These are phyloP conservation scores for Pyricularia sp. DNA, from an alignment of 2,329 filamentous ascomycete species.

Conservation along the genomic window DNA sequence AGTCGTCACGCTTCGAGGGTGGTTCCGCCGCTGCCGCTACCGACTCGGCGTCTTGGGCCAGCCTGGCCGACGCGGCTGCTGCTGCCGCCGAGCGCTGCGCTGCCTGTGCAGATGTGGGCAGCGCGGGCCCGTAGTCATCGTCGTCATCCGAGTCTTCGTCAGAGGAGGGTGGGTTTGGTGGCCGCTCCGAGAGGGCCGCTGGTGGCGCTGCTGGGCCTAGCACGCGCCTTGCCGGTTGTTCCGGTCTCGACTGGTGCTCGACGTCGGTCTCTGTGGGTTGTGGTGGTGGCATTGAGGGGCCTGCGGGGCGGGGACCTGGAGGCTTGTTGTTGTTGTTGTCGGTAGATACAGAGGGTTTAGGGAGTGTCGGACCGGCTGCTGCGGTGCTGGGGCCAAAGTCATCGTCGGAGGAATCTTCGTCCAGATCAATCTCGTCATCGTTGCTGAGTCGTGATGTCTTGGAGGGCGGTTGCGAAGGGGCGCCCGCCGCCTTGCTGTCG, in stretches of 20 bases:
- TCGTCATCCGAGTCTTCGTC: conserved; percentile 21
- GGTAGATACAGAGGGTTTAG: not conserved
- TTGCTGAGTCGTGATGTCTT: conserved; percentile 37
- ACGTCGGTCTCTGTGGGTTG: not conserved
- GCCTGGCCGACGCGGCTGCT: conserved; percentile 17
- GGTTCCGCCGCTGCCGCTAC: conserved; percentile 17
- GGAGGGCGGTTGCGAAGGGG: conserved; percentile 22
- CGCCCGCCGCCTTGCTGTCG: conserved; percentile 10
- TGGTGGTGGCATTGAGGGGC: conserved; percentile 11
- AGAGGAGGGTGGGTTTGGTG: conserved; percentile 10
- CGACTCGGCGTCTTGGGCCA: conserved; percentile 7
- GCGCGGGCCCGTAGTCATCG: conserved; percentile 47
- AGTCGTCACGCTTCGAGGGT: conserved; percentile 61
- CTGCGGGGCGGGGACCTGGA: conserved; percentile 7
- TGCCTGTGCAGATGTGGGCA: conserved; percentile 33
- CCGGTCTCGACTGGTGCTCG: conserved; percentile 13
- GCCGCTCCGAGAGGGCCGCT: conserved; percentile 2
- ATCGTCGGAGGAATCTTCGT: conserved; percentile 24
- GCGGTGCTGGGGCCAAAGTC: conserved; percentile 26
- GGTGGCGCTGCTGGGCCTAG: conserved; percentile 16
- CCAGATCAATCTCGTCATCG: conserved; percentile 33
- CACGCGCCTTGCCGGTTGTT: not conserved
- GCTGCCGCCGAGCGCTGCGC: conserved; percentile 12
- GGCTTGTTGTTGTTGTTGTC: conserved; percentile 12
- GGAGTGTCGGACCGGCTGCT: conserved; percentile 4